phyloP scores from a whole-genome alignment of 495 filamentous ascomycete species.

The Melanomma pulvis-pyrius region DNA sequence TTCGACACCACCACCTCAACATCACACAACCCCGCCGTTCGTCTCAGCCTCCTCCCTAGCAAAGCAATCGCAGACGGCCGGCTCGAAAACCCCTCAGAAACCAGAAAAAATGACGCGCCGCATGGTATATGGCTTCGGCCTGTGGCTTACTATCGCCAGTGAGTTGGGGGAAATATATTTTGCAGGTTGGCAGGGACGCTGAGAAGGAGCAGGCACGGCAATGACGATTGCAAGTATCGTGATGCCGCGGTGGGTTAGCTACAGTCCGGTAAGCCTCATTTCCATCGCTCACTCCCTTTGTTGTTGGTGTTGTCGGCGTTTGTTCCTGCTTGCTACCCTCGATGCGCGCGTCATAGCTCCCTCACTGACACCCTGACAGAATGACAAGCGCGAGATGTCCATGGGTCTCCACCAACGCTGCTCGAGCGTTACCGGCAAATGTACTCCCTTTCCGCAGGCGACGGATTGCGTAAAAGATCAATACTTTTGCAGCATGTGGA shows the following conservation, averaged over 20 bases:
- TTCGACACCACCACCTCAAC: slow-evolving; percentile 1
- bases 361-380: slow-evolving; percentile 23
- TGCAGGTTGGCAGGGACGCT: slow-evolving; percentile 8
- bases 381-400: slow-evolving; percentile 52
- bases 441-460: slow-evolving; percentile 61
- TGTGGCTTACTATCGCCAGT: slow-evolving; percentile 47
- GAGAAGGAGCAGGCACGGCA: slow-evolving; percentile 61
- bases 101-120: slow-evolving; percentile 45
- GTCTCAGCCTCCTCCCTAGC: slow-evolving; percentile 10
- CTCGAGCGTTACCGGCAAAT: slow-evolving; percentile 60
- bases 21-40: slow-evolving; percentile 5
- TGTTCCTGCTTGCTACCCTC: background rate
- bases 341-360: background rate
- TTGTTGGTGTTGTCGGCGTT: background rate
- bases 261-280: slow-evolving; percentile 57
- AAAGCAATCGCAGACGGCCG: background rate
- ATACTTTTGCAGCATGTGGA: slow-evolving; percentile 91
- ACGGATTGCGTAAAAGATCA: slow-evolving; percentile 71
- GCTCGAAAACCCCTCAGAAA: background rate
- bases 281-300: background rate
- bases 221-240: slow-evolving; percentile 76
- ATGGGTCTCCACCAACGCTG: slow-evolving; percentile 83
- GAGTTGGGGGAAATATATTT: slow-evolving; percentile 14
- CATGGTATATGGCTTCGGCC: slow-evolving; percentile 46
- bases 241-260: slow-evolving; percentile 79